These are phyloP conservation scores for Pleurotus salmoneostramineus DNA, from an alignment of 768 basidiomycete species.

Conservation along the genomic window DNA sequence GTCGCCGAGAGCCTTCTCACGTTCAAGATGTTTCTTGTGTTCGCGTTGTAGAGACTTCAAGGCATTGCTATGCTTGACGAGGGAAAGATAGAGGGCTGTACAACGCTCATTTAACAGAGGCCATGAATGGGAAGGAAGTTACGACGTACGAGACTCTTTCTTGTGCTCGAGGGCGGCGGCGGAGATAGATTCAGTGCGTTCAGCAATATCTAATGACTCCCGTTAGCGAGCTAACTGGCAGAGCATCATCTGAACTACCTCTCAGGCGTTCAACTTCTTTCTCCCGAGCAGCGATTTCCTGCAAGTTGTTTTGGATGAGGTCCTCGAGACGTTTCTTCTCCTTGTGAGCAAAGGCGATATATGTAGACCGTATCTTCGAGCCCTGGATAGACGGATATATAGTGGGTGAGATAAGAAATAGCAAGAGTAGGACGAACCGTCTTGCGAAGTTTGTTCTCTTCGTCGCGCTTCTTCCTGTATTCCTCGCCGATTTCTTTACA, in stretches of 20 bases:
- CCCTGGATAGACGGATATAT: conserved; percentile 48
- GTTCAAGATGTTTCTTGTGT: conserved; percentile 67
- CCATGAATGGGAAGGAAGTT: background rate
- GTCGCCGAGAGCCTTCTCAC: conserved; percentile 74
- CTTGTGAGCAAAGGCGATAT: conserved; percentile 82
- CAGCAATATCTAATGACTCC: conserved; percentile 60
- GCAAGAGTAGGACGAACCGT: conserved; percentile 47
- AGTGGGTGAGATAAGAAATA: background rate
- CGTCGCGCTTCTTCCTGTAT: conserved; percentile 64
- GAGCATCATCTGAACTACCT: conserved; percentile 36
- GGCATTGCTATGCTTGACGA: conserved; percentile 69
- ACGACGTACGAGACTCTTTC: conserved; percentile 74
- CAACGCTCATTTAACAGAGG: conserved; percentile 1
- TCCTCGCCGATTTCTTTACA: conserved; percentile 75
- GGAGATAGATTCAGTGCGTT: conserved; percentile 73
- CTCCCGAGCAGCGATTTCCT: conserved; percentile 60
- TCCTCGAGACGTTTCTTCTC: conserved; percentile 83
- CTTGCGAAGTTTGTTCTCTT: conserved; percentile 72
- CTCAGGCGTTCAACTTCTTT: conserved; percentile 69
- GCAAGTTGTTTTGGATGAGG: conserved; percentile 45
- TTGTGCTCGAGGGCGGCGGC: conserved; percentile 80
- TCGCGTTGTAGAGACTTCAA: conserved; percentile 75
- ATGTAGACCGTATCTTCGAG: conserved; percentile 85
- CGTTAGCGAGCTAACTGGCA: no score
- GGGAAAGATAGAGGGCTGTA: conserved; percentile 73